A percentile compares a stretch with the other conserved stretches of the same genome.
phyloP scores from a whole-genome alignment of 768 basidiomycete species.

The Hericium rajendrae region DNA sequence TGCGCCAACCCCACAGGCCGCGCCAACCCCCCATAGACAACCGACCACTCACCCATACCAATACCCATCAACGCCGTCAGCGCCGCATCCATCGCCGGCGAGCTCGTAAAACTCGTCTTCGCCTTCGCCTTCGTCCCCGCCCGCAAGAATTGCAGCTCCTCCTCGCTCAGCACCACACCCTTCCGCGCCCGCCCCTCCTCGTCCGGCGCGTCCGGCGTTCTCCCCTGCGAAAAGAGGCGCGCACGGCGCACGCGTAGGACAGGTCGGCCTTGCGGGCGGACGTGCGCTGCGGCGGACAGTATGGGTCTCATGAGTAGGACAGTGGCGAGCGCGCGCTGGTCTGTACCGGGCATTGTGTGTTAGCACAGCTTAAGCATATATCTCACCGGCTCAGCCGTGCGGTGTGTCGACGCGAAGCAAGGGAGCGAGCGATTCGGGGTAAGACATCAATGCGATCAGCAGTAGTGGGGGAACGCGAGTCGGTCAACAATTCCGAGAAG shows the following conservation, averaged over 20 bases:
- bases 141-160: neutral
- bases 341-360: neutral
- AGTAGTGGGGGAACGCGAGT: no score
- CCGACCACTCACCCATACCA: constrained; percentile 14
- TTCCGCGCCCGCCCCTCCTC: neutral
- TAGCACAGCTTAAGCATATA: neutral
- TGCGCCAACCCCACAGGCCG: neutral
- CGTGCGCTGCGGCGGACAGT: neutral
- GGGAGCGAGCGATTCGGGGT: neutral
- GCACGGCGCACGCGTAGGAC: neutral
- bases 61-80: constrained; percentile 12
- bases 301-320: neutral
- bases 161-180: neutral
- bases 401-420: neutral
- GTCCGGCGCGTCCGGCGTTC: neutral
- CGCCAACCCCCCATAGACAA: neutral
- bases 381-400: neutral
- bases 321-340: neutral
- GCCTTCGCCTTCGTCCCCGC: neutral
- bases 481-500: no score
- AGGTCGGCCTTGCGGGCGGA: neutral
- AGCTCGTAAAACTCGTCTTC: constrained; percentile 6
- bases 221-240: neutral
- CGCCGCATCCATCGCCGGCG: constrained; percentile 6
- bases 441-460: no score